Conservation (phyloP, 176 grass and related monocot species). For the Bolboschoenus planiculmis region DNA sequence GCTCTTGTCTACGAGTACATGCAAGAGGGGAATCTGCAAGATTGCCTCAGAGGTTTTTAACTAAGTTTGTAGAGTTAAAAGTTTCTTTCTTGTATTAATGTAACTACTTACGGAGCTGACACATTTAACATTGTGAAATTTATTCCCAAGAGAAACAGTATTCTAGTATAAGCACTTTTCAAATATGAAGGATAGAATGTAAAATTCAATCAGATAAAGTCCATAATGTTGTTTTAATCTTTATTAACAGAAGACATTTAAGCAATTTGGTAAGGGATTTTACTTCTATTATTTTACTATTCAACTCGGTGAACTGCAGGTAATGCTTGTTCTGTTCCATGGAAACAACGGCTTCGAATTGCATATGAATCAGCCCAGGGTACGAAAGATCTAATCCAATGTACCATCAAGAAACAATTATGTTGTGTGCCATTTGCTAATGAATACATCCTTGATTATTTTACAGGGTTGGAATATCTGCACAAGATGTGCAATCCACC, state of each 20-base stretch:
- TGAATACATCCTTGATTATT: background rate
- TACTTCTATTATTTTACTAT: background rate
- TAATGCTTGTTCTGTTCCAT: background rate
- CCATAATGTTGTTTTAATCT: background rate
- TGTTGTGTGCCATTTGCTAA: background rate
- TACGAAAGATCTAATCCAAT: background rate
- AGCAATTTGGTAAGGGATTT: background rate
- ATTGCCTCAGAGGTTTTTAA: constrained; percentile 16
- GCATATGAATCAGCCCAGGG: constrained; percentile 18
- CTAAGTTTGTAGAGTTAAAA: background rate
- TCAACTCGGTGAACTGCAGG: background rate
- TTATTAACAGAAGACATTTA: background rate
- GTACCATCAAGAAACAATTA: background rate
- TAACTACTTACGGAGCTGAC: too few species aligned
- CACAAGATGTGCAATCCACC: constrained; percentile 23
- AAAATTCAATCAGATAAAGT: too few species aligned
- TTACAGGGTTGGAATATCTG: constrained; percentile 23
- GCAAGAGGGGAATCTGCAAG: constrained; percentile 5
- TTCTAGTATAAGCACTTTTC: too few species aligned
- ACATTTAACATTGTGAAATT: too few species aligned
- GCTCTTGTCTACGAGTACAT: constrained; percentile 17
- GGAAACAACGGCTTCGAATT: constrained; percentile 30
- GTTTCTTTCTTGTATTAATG: background rate
- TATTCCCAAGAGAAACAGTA: too few species aligned
- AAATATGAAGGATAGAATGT: too few species aligned